phyloP scores from a whole-genome alignment of 768 basidiomycete genomes.

The Suillus weaverae region DNA sequence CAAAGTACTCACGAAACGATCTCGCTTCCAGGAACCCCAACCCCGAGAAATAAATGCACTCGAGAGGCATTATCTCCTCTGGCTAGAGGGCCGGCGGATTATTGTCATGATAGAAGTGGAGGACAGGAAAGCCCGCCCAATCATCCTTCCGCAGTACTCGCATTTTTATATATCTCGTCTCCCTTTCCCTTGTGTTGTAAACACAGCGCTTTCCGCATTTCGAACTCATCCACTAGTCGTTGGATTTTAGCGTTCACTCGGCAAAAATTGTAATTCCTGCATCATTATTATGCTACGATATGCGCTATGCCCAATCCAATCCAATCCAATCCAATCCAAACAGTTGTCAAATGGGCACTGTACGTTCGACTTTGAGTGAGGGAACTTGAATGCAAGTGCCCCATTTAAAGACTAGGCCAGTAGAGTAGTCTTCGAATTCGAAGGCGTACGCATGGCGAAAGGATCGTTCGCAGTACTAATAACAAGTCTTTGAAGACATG shows the following conservation, averaged over 20 bases:
- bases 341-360: neutral
- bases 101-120: constrained; percentile 14
- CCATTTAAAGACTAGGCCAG: neutral
- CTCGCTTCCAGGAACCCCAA: constrained; percentile 27
- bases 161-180: constrained; percentile 14
- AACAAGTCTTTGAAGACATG: no score
- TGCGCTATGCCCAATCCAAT: constrained; percentile 24
- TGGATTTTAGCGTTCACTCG: neutral
- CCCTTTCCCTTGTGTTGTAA: constrained; percentile 9
- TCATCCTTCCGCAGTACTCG: constrained; percentile 5
- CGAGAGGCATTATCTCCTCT: constrained; percentile 12
- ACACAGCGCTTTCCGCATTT: neutral
- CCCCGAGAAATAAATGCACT: constrained; percentile 26
- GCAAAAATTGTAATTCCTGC: constrained; percentile 3
- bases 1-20: neutral
- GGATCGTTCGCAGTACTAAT: no score
- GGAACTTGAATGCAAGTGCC: neutral
- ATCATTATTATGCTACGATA: constrained; percentile 21
- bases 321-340: constrained; percentile 12
- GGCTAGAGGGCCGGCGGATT: constrained; percentile 17
- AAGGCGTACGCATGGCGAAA: no score
- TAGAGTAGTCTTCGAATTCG: no score
- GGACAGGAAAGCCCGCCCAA: constrained; percentile 11
- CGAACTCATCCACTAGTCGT: neutral
- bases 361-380: neutral